phyloP scores from a whole-genome alignment of 805 yeast genomes.

The Wickerhamiella allomyrinae region DNA sequence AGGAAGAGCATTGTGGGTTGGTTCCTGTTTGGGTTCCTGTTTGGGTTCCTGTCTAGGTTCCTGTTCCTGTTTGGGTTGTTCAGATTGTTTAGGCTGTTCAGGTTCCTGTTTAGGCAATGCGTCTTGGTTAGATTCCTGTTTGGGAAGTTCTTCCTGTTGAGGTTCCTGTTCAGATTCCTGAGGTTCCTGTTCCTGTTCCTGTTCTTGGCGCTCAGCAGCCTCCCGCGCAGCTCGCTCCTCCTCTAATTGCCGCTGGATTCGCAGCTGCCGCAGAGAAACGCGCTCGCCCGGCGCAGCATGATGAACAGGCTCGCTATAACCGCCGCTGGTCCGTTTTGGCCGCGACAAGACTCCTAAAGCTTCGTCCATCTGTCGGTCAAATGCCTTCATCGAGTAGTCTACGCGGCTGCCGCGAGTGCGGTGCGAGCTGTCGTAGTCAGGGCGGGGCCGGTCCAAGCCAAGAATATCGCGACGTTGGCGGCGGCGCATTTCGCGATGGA shows the following conservation, averaged over 20 bases:
- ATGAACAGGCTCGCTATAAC: neutral
- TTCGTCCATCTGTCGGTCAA: slow-evolving; percentile 6
- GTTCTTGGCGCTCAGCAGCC: neutral
- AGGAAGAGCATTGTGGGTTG: too few relatives aligned
- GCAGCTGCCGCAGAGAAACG: neutral
- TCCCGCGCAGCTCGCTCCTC: neutral
- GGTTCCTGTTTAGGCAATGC: too few relatives aligned
- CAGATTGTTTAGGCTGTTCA: too few relatives aligned
- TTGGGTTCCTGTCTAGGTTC: too few relatives aligned
- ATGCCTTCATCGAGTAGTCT: slow-evolving; percentile 5
- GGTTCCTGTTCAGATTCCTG: too few relatives aligned
- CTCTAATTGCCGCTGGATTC: neutral
- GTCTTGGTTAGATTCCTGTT: too few relatives aligned
- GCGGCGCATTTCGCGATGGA: slow-evolving; percentile 11
- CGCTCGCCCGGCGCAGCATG: neutral
- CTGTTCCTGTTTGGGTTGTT: too few relatives aligned
- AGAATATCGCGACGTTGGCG: slow-evolving; percentile 9
- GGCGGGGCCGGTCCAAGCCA: slow-evolving; percentile 8
- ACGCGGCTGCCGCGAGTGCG: slow-evolving; percentile 21
- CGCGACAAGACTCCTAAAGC: neutral
- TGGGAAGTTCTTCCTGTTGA: too few relatives aligned
- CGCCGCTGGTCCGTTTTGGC: neutral
- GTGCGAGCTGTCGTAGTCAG: slow-evolving; percentile 13
- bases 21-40: too few relatives aligned
- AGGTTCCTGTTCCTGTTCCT: too few relatives aligned